phyloP scores from a whole-genome alignment of 2,329 filamentous ascomycete species.

The Hymenoscyphus occultus region DNA sequence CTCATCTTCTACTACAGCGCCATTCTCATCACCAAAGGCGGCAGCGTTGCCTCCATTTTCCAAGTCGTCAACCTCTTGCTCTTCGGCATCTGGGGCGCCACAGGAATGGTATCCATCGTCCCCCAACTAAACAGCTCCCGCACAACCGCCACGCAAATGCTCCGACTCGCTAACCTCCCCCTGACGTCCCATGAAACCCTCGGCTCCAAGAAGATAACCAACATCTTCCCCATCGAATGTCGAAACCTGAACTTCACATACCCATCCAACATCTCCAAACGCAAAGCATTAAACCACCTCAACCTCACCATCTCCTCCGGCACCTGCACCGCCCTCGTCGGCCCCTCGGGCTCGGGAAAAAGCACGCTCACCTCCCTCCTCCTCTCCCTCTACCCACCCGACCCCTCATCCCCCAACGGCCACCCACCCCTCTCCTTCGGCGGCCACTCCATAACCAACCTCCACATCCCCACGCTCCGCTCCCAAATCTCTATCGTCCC shows the following conservation, averaged over 20 bases:
- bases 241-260: conserved; percentile 69
- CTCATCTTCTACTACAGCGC: conserved; percentile 83
- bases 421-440: conserved; percentile 50
- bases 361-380: conserved; percentile 77
- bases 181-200: conserved; percentile 26
- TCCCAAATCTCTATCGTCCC: conserved; percentile 64
- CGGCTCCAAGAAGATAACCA: conserved; percentile 48
- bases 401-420: not conserved
- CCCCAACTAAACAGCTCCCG: conserved; percentile 77
- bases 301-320: conserved; percentile 61
- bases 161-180: conserved; percentile 65
- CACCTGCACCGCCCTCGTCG: conserved; percentile 74
- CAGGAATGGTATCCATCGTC: conserved; percentile 67
- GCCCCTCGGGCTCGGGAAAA: conserved; percentile 85
- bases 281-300: conserved; percentile 59
- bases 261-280: conserved; percentile 49
- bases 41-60: conserved; percentile 58
- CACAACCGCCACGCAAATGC: conserved; percentile 68
- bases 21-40: conserved; percentile 52
- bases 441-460: conserved; percentile 50
- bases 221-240: conserved; percentile 49
- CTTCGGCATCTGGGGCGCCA: conserved; percentile 75
- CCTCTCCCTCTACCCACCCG: conserved; percentile 53
- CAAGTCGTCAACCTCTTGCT: conserved; percentile 78
- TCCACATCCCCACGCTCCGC: conserved; percentile 61